A percentile compares a stretch with the other conserved stretches of the same genome.
phyloP scores from a whole-genome alignment of 2,329 filamentous ascomycete genomes.

The Fusarium xyrophilum region DNA sequence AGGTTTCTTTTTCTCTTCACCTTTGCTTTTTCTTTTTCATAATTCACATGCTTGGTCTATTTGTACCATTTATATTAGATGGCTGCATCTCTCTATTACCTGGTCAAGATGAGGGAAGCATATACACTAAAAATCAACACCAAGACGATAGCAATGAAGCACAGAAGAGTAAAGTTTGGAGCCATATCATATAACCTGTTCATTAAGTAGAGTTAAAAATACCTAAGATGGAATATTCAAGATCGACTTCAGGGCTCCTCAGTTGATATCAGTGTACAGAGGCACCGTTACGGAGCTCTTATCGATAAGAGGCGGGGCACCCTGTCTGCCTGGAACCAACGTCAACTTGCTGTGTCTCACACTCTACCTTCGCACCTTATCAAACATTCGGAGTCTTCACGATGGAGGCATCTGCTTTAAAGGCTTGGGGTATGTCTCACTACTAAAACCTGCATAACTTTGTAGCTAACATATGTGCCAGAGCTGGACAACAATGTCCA shows the following conservation, averaged over 20 bases:
- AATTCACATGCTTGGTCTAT: not conserved
- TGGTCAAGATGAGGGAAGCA: not conserved
- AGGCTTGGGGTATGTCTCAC: conserved; percentile 41
- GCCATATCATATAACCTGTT: not conserved
- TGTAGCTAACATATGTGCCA: conserved; percentile 47
- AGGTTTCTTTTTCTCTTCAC: too few species aligned
- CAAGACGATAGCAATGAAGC: not conserved
- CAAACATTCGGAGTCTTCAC: conserved; percentile 23
- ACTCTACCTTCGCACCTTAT: conserved; percentile 8
- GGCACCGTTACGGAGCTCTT: conserved; percentile 28
- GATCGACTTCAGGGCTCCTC: not conserved
- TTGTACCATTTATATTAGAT: not conserved
- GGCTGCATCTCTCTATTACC: too few species aligned
- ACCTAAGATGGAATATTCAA: not conserved
- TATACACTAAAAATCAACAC: too few species aligned
- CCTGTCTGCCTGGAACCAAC: conserved; percentile 20
- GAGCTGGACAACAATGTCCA: conserved; percentile 88
- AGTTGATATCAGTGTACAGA: not conserved
- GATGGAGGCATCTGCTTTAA: conserved; percentile 45
- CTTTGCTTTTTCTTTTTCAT: not conserved
- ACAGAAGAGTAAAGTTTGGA: not conserved
- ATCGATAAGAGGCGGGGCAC: conserved; percentile 44
- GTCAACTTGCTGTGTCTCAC: conserved; percentile 28
- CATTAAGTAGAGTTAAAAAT: not conserved
- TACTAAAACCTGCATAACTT: accelerated